These are phyloP conservation scores for Leccinum fuscescens DNA, from an alignment of 1,284 basidiomycete species.

Conservation along the genomic window DNA sequence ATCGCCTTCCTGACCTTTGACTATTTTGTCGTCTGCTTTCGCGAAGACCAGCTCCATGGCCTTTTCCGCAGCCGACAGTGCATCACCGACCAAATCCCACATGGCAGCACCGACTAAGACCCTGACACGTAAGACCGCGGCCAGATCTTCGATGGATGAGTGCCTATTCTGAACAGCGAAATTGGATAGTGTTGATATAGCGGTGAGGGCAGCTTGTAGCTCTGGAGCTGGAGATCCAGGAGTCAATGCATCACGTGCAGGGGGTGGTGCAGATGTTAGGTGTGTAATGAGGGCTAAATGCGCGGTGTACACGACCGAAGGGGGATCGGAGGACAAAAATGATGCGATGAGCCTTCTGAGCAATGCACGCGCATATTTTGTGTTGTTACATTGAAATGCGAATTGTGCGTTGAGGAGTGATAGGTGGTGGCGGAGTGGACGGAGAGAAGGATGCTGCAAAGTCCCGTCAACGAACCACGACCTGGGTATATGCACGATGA, in stretches of 20 bases:
- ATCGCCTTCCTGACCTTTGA: conserved; percentile 9
- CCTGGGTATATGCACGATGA: conserved; percentile 4
- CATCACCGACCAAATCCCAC: conserved; percentile 50
- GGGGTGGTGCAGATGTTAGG: conserved; percentile 29
- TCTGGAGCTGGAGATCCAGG: conserved; percentile 14
- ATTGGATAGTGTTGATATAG: conserved; percentile 42
- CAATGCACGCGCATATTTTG: conserved; percentile 55
- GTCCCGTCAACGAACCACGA: conserved; percentile 7
- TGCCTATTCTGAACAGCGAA: conserved; percentile 43
- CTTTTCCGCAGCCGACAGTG: conserved; percentile 45
- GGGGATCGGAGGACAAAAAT: conserved; percentile 46
- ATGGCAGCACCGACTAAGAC: conserved; percentile 49
- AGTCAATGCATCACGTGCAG: conserved; percentile 5
- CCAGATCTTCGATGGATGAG: conserved; percentile 44
- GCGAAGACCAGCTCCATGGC: conserved; percentile 43
- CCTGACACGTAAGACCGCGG: conserved; percentile 49
- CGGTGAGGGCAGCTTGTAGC: conserved; percentile 40
- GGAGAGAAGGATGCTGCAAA: conserved; percentile 57
- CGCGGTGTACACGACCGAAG: conserved; percentile 49
- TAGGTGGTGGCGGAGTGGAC: conserved; percentile 55
- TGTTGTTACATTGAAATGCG: conserved; percentile 44
- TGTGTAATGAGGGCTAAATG: conserved; percentile 54
- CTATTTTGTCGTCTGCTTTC: conserved; percentile 2
- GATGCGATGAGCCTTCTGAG: conserved; percentile 54
- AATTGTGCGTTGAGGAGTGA: conserved; percentile 56